Evolutionary conservation across 23 red algal genomes (phyloP).

Genomic region (Gracilaria domingensis): DNA sequence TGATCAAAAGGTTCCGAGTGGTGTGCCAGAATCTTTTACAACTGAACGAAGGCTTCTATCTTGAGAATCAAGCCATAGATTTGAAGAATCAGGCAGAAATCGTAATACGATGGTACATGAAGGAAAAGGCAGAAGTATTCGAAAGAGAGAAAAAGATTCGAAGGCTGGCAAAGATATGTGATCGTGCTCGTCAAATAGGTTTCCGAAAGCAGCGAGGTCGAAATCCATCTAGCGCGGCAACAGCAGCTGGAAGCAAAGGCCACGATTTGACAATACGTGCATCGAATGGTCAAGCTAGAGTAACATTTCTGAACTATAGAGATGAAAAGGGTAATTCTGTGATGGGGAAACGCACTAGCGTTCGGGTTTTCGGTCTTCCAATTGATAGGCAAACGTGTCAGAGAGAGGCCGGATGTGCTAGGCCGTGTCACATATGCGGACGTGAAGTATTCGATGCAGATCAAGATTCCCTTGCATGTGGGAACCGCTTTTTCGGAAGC

Average conservation of each 20-base stretch:
- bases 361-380: conserved; percentile 53
- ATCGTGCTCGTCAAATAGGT: conserved; percentile 39
- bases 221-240: not conserved
- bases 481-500: conserved; percentile 28
- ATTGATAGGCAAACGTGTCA: conserved; percentile 38
- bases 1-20: conserved; percentile 25
- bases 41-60: conserved; percentile 24
- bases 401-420: conserved; percentile 16
- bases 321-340: conserved; percentile 80
- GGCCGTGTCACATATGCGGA: conserved; percentile 51
- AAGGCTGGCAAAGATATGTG: conserved; percentile 37
- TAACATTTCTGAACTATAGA: conserved; percentile 68
- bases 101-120: conserved; percentile 28
- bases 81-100: conserved; percentile 20
- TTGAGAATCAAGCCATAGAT: conserved; percentile 24
- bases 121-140: not conserved
- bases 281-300: conserved; percentile 27
- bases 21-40: conserved; percentile 35
- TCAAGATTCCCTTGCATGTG: conserved; percentile 31
- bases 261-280: conserved; percentile 8
- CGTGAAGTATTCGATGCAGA: conserved; percentile 26
- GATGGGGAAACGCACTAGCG: conserved; percentile 74
- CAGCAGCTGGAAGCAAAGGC: not conserved
- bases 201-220: conserved; percentile 32
- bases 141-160: conserved; percentile 18